Evolutionary conservation across 179 eudicot genomes (phyloP), one percentile per base, ranked within the genome.

Genomic region (Heliamphora pulchella): DNA sequence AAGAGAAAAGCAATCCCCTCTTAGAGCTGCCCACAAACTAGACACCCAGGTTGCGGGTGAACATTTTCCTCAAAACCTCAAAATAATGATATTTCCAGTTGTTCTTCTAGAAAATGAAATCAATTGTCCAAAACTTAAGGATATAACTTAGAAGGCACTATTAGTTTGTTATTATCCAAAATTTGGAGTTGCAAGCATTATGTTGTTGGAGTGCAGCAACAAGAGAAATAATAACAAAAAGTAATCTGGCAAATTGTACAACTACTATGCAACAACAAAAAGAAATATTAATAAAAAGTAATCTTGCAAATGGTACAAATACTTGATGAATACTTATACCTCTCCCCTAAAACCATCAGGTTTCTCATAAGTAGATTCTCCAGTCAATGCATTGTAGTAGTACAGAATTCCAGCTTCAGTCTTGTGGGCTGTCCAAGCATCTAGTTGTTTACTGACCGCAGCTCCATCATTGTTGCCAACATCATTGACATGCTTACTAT

Each of bases 341-440:
- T 96, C 97, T 85, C 93, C 97, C 79, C 80, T 91, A 82, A 89
- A 96, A 77, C 90, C 89, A 5, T 82, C 65, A 84, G 99, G 99
- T 84, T 89, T 96, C 85, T 86, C 90, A 84, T 96, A 96, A 8
- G 99, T 96, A 62, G 99, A 96, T 83, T 92, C 93, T 78, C 97
- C 91, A 0, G 97, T 90, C 80, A 91, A 22, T 63, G 97, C 87
- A 79, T 94, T 96, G 84, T 94, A 96, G 85, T 96, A 96, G 88
- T 96, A 96, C 44, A 94, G 86, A 77, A 85, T 86, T 79, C 99
- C 97, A 41, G 90, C 70, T 82, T 90, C 98, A 87, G 93, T 92
- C 85, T 89, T 87, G 85, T 96, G 99, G 50, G 97, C 97, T 68
- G 97, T 92, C 99, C 99, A 96, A 20, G 93, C 91, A 79, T 96